Conservation (phyloP, 306 rosid genomes). For the Glycyrrhiza uralensis region DNA sequence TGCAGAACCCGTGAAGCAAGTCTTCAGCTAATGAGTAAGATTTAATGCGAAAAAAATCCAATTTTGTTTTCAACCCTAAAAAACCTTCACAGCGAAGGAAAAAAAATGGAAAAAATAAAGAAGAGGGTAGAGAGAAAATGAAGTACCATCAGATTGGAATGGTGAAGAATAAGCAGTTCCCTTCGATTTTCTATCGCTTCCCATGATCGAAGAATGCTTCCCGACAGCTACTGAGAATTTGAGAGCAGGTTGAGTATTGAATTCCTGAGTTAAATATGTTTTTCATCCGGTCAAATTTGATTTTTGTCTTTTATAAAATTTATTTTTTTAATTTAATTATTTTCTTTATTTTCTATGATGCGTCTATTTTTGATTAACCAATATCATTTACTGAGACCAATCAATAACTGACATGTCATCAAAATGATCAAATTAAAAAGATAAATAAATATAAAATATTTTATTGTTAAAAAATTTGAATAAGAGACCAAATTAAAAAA, state of each 20-base stretch:
- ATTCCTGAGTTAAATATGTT: too few relatives aligned
- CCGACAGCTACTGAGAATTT: not conserved
- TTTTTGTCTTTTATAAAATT: too few relatives aligned
- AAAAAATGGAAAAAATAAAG: not conserved
- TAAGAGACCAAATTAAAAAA: too few relatives aligned
- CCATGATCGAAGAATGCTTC: constrained; percentile 47
- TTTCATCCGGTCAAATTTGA: too few relatives aligned
- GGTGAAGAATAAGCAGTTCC: constrained; percentile 44
- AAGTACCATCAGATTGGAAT: constrained; percentile 63
- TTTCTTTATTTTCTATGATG: too few relatives aligned
- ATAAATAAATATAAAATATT: too few relatives aligned
- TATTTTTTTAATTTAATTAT: too few relatives aligned
- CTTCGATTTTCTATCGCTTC: constrained; percentile 74
- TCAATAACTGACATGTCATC: too few relatives aligned
- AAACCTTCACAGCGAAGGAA: not conserved
- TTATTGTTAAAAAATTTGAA: too few relatives aligned
- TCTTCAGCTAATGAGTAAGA: not conserved
- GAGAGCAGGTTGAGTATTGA: not conserved
- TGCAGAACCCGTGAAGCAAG: not conserved
- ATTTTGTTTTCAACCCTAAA: not conserved
- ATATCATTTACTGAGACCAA: too few relatives aligned
- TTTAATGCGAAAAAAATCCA: not conserved
- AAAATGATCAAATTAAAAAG: too few relatives aligned
- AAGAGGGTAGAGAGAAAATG: not conserved
- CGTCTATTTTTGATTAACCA: too few relatives aligned